Percentiles rank a stretch among this genome's conserved stretches.
Evolutionary conservation across 2,329 filamentous ascomycete genomes (phyloP).

Genomic region (Fusarium verticillioides): DNA sequence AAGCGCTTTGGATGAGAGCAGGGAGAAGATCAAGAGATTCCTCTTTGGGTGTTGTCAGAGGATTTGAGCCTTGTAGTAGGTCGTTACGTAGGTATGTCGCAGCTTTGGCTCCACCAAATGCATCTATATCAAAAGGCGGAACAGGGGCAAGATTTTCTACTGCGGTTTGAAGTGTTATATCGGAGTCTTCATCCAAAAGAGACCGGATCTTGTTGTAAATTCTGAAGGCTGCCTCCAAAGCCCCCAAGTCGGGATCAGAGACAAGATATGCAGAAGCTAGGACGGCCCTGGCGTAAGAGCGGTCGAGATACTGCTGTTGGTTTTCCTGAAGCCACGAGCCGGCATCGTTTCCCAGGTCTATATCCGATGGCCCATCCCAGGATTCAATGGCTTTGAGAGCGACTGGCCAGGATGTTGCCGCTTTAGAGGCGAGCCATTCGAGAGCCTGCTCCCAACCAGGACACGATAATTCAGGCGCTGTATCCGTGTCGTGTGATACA

Average conservation of each 20-base stretch:
- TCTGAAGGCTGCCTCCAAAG: constrained; percentile 68
- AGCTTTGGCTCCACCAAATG: constrained; percentile 40
- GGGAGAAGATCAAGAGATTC: constrained; percentile 69
- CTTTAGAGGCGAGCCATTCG: constrained; percentile 72
- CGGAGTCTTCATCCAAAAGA: constrained; percentile 69
- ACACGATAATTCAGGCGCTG: constrained; percentile 53
- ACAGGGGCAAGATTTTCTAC: constrained; percentile 56
- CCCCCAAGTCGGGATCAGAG: constrained; percentile 67
- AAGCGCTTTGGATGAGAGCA: constrained; percentile 71
- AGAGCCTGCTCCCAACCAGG: constrained; percentile 76
- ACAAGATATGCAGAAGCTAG: constrained; percentile 76
- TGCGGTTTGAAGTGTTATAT: constrained; percentile 62
- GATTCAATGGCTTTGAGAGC: constrained; percentile 72
- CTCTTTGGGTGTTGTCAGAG: constrained; percentile 70
- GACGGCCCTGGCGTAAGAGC: constrained; percentile 73
- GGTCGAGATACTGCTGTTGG: constrained; percentile 68
- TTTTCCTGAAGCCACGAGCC: constrained; percentile 69
- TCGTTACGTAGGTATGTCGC: constrained; percentile 51
- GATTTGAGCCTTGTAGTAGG: constrained; percentile 69
- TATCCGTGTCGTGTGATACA: constrained; percentile 37
- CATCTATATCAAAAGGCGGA: constrained; percentile 46
- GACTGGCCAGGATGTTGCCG: constrained; percentile 69
- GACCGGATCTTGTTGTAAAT: constrained; percentile 66
- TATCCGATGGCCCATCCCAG: constrained; percentile 79
- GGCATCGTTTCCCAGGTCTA: constrained; percentile 72